Evolutionary conservation across 805 yeast genomes (phyloP), one percentile per base, ranked within the genome.

Genomic region (Pichia cabralensis): DNA sequence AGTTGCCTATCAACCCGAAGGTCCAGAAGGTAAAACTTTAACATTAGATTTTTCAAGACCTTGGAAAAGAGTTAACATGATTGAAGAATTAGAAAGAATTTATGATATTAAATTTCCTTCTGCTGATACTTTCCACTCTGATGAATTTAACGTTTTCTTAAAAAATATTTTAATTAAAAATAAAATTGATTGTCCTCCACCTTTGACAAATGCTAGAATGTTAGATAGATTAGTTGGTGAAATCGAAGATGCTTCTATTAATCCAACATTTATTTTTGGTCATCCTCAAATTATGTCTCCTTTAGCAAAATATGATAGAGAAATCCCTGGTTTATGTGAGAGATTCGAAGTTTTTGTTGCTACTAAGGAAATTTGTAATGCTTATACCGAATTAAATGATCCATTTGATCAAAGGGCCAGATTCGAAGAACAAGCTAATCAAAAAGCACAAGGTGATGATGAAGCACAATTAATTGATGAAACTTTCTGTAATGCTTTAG

Each of bases 231-330:
- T 89, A 45, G 96, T 89, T 50, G 97, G 98, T 56, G 96, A 85
- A 60, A 74, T 80, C 61, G 98, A 89, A 69, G 96, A 88, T 55
- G 69, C 76, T 34, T 84, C 94, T 58, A 82, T 89, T 64, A 92
- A 84, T 71, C 98, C 98, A 51, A 92, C 97, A 30, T 89, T 89
- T 64, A 83, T 89, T 62, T 88, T 85, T 55, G 98, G 98, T 51
- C 98, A 89, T 63, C 98, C 98, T 40, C 96, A 89, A 69, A 85
- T 89, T 94, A 89, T 89, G 98, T 89, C 97, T 39, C 98, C 98
- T 47, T 74, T 89, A 64, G 98, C 98, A 58, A 89, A 89, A 70
- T 84, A 83, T 67, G 83, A 89, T 60, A 80, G 98, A 65, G 71
- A 78, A 41, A 71, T 74, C 44, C 94, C 95, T 41, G 98, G 98